Base-by-base conservation (phyloP, 768 basidiomycete genomes). In the Sporobolomyces phaffii region DNA sequence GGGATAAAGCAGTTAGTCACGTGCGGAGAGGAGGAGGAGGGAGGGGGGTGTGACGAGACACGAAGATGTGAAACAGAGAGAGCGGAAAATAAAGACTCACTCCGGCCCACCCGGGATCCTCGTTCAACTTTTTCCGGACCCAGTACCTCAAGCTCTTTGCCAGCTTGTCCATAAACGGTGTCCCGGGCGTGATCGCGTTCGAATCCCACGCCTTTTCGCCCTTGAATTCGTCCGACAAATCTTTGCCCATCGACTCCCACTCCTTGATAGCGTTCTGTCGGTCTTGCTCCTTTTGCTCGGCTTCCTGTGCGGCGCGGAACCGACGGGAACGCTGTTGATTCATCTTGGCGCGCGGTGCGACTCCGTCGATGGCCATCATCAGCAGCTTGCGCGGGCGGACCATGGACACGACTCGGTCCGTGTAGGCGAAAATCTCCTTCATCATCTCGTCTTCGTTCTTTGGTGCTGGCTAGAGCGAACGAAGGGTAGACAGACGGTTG, bases 391-490 rank as follows among this genome's bases (percentile, higher is more conserved):
- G 84, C 0, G 96, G 96, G 68, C 96, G 82, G 60, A 96, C 79
- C 94, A 98, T 98, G 77, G 92, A 91, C 29, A 99, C 92, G 29
- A 99, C 88, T 47, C 96, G 84, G 76, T 98, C 91, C 0, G 96
- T 99, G 80, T 99, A 99, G 58, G 83, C 85, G 81, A 99, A 98
- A 36, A 99, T 83, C 78, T 97, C 96, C 8, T 90, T 76, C 96
- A 99, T 99, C 96, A 99, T 99, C 56, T 96, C 92, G 76, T 92
- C 90, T 77, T 99, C 96, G 3, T 92, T 97, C 78, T 96, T 91
- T 0, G 96, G 96, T 8, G 96, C 86, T 40, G 94, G 92, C 87
- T 93, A 17, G 17, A 38, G n/a, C n/a, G n/a, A n/a, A n/a, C n/a
- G 17, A 38, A 38, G 17, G 73, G 41, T 1, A 10, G 15, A 13